phyloP scores from a whole-genome alignment of 768 basidiomycete species.

The Gautieria morchelliformis region DNA sequence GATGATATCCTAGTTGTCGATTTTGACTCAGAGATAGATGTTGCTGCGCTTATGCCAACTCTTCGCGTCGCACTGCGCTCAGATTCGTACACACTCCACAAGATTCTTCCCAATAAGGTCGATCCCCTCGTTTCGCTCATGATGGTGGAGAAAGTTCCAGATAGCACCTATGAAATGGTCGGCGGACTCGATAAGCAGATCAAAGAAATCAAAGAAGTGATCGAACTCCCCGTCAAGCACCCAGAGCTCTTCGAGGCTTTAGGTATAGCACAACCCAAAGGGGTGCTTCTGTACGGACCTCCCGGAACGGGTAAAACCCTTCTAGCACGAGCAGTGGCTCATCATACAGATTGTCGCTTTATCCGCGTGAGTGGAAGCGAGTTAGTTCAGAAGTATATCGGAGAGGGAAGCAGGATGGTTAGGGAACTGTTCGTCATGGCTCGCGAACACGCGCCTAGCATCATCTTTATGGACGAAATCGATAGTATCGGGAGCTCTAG shows the following conservation, averaged over 20 bases:
- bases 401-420: slow-evolving; percentile 94
- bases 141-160: slow-evolving; percentile 99
- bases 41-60: slow-evolving; percentile 69
- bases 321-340: slow-evolving; percentile 89
- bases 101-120: slow-evolving; percentile 93
- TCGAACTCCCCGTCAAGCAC: slow-evolving; percentile 94
- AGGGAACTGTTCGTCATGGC: slow-evolving; percentile 98
- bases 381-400: slow-evolving; percentile 96
- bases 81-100: slow-evolving; percentile 94
- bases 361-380: slow-evolving; percentile 92
- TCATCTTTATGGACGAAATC: slow-evolving; percentile 99
- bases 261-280: slow-evolving; percentile 95
- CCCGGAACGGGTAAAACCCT: slow-evolving; percentile 97
- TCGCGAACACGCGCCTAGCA: slow-evolving; percentile 91
- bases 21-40: slow-evolving; percentile 78
- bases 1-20: slow-evolving; percentile 64
- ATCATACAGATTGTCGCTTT: slow-evolving; percentile 97
- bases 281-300: slow-evolving; percentile 90
- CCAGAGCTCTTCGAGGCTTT: slow-evolving; percentile 94
- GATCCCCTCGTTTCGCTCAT: slow-evolving; percentile 97
- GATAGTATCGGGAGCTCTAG: slow-evolving; percentile 93
- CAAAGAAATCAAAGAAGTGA: slow-evolving; percentile 98
- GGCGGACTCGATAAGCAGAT: slow-evolving; percentile 96
- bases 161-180: slow-evolving; percentile 99
- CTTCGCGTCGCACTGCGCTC: slow-evolving; percentile 93